Evolutionary conservation across 192 early-diverging fungal genomes (phyloP).

Genomic region (Lobosporangium transversale): DNA sequence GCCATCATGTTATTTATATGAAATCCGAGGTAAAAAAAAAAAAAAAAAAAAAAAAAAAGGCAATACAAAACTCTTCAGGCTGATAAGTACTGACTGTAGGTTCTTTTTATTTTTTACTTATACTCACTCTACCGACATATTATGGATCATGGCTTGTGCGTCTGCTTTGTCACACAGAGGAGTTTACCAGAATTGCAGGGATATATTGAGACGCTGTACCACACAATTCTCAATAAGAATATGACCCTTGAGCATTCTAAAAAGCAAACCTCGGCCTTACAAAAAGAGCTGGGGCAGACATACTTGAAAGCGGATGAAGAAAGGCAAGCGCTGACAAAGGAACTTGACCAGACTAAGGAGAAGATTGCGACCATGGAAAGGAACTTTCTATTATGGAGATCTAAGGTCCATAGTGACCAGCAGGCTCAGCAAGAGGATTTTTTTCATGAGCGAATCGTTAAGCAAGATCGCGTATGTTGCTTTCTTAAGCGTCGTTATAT

Average conservation of each 20-base stretch:
- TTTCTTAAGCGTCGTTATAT: background rate
- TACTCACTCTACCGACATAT: too few relatives aligned
- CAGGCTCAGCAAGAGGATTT: slow-evolving; percentile 25
- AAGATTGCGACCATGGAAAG: slow-evolving; percentile 39
- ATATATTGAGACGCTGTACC: slow-evolving; percentile 27
- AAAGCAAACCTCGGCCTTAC: slow-evolving; percentile 13
- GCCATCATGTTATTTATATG: slow-evolving; percentile 15
- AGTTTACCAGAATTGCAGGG: slow-evolving; percentile 9
- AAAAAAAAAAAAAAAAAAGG: background rate
- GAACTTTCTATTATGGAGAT: slow-evolving; percentile 42
- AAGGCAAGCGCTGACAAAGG: slow-evolving; percentile 25
- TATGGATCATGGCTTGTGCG: too few relatives aligned
- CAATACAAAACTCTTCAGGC: background rate
- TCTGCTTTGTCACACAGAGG: slow-evolving; percentile 15
- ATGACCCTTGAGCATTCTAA: slow-evolving; percentile 18
- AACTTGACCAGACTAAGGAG: slow-evolving; percentile 23
- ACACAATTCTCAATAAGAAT: slow-evolving; percentile 24
- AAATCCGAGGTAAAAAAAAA: slow-evolving; percentile 13
- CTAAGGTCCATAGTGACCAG: slow-evolving; percentile 41
- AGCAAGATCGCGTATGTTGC: slow-evolving; percentile 26
- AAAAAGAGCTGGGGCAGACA: slow-evolving; percentile 29
- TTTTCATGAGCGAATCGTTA: slow-evolving; percentile 29
- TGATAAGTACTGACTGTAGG: background rate
- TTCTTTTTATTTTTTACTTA: too few relatives aligned
- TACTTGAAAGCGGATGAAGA: slow-evolving; percentile 1